Evolutionary conservation across 768 basidiomycete species (phyloP).

Genomic region (Tephrocybe sp.): DNA sequence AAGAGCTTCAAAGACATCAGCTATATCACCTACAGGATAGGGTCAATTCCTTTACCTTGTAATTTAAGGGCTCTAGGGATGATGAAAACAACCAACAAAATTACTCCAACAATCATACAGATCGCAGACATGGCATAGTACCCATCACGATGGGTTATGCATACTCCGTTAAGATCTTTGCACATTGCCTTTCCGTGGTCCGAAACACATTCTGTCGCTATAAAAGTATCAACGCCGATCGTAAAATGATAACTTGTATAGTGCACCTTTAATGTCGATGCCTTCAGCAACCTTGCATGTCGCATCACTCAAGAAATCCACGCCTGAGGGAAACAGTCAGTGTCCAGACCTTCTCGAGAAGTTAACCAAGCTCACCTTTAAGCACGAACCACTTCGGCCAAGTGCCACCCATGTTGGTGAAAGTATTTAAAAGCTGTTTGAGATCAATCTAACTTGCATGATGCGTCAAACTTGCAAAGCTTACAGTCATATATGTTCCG

Average conservation of each 20-base stretch:
- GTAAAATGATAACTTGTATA: slow-evolving; percentile 3
- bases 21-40: not conserved
- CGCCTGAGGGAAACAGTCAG: slow-evolving; percentile 44
- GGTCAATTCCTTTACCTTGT: slow-evolving; percentile 61
- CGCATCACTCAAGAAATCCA: slow-evolving; percentile 85
- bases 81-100: slow-evolving; percentile 73
- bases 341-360: not conserved
- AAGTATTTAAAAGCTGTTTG: slow-evolving; percentile 85
- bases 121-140: slow-evolving; percentile 82
- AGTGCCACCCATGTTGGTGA: slow-evolving; percentile 94
- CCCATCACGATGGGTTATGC: slow-evolving; percentile 84
- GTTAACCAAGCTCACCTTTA: slow-evolving; percentile 51
- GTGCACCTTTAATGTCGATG: slow-evolving; percentile 53
- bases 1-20: slow-evolving; percentile 42
- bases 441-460: not conserved
- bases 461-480: slow-evolving; percentile 20
- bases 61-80: slow-evolving; percentile 81
- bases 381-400: slow-evolving; percentile 97
- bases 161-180: slow-evolving; percentile 69
- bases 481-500: slow-evolving; percentile 98
- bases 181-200: slow-evolving; percentile 87
- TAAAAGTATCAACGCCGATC: not conserved
- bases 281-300: slow-evolving; percentile 73
- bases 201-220: slow-evolving; percentile 87
- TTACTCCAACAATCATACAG: slow-evolving; percentile 77